Evolutionary conservation across 2,329 filamentous ascomycete genomes (phyloP), one percentile per base, ranked within the genome.

Genomic region (Geosmithia morbida): DNA sequence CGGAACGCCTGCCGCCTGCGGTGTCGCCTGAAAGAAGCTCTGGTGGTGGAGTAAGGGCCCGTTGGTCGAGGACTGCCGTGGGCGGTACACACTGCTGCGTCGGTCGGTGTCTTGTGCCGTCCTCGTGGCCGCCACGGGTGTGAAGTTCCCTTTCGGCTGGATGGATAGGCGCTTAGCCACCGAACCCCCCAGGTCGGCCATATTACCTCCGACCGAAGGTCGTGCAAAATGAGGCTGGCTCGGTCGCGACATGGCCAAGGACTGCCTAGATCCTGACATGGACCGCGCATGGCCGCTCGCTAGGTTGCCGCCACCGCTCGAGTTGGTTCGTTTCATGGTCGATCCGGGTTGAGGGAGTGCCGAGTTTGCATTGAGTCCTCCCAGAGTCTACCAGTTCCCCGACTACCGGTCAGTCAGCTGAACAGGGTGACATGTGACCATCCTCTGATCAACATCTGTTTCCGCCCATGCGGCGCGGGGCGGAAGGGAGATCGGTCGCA

Each of bases 1-100:
- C 1, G 88, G 87, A 2, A 90, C 83, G 49, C 86, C 87, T 1
- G 88, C 87, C 3, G 85, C 77, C 49, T 83, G 79, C 3, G 87
- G 87, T 19, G 81, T 86, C 52, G 89, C 86, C 55, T 89, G 85
- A 65, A 98, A 98, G 71, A 98, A 97, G 51, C 87, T 95, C 63
- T 96, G 89, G 56, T 92, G 86, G 46, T 71, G 77, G 6, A 16
- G 10, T 54, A 79, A 74, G n/a, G 79, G 75, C 2, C 79, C 85
- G 43, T 68, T 71, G 14, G 72, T 76, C 33, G 33, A 37, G 1
- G 86, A 89, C 13, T 79, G 77, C n/a, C 85, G 77, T 4, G 70
- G 58, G 55, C 79, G 77, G 66, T 87, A 80, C 54, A 96, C 82
- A 60, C 90, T 97, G 68, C 90, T 97, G 53, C 92, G 63, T 57